Conservation (phyloP, 768 basidiomycete genomes). For the Termitomyces sp. region DNA sequence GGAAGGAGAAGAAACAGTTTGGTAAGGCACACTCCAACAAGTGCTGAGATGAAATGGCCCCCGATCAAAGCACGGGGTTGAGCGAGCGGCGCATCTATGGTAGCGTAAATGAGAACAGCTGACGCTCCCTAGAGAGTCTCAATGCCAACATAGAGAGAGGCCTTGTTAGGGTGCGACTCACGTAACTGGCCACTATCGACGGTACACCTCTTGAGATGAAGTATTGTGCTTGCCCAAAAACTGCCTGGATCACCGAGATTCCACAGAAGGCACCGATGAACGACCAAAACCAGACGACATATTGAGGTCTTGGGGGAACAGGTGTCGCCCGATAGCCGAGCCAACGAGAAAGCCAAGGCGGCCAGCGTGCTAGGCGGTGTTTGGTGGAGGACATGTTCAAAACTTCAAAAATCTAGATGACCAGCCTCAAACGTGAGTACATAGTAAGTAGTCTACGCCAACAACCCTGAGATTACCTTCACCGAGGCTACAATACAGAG, state of each 20-base stretch:
- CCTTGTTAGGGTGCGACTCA: conserved; percentile 20
- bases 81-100: conserved; percentile 47
- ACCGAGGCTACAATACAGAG: no score
- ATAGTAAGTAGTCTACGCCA: no score
- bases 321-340: conserved; percentile 38
- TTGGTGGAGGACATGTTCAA: background rate
- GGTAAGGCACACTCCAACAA: conserved; percentile 46
- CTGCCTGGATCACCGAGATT: conserved; percentile 44
- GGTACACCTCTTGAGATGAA: conserved; percentile 45
- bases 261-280: conserved; percentile 51
- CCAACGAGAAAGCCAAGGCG: conserved; percentile 37
- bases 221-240: conserved; percentile 45
- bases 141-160: background rate
- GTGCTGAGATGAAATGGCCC: conserved; percentile 48
- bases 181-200: conserved; percentile 44
- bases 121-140: conserved; percentile 44
- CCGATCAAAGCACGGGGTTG: conserved; percentile 50
- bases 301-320: conserved; percentile 26
- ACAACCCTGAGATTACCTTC: background rate
- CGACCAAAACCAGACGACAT: conserved; percentile 47
- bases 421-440: no score
- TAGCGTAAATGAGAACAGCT: conserved; percentile 52
- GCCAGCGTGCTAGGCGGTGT: conserved; percentile 30
- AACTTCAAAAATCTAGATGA: background rate
- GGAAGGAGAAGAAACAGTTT: conserved; percentile 48